Base-by-base conservation (phyloP, 1,284 basidiomycete species). In the Marasmius tenuissimus region DNA sequence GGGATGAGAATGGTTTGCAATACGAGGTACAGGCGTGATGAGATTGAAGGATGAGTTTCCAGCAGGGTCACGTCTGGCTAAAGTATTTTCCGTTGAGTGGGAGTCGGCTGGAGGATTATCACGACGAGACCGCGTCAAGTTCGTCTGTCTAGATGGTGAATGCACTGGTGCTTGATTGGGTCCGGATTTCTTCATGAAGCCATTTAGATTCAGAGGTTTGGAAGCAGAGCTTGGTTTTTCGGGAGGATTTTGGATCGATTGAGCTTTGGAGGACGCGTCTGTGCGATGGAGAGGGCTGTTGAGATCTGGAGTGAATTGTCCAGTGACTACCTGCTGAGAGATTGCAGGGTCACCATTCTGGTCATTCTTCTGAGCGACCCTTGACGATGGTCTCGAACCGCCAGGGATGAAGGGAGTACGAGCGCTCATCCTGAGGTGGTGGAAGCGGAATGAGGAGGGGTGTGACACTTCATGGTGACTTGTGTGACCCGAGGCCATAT, bases 341-440 rank as follows among this genome's bases (percentile, higher is more conserved):
- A 18, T n/a, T n/a, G n/a, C 40, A 6, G 51, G 18, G 38, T 53
- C 51, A 10, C 14, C 34, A 38, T 39, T 20, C 18, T 60, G 33
- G 27, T 63, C 62, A 8, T n/a, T 16, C 14, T 7, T 53, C 16
- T 61, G 55, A 56, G 62, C 34, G 10, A 56, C 37, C 33, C 62
- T 56, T 16, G 62, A 61, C 20, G 59, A 55, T 48, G 62, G 62
- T 27, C 62, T 40, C 18, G 45, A 52, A n/a, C 40, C 39, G 27
- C 22, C 45, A 5, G 62, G 62, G 50, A 63, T 58, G 33, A 63
- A 63, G 33, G 62, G 62, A 4, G 62, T 60, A 37, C 62, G 58
- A 22, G 62, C 57, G 39, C 62, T 63, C 62, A 63, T 63, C 8
- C 9, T 34, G 51, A 35, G 14, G 42, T 6, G 14, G 12, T 4